Percentiles rank a stretch among this genome's conserved stretches.
Evolutionary conservation across 1,139 yeast species (phyloP).

Genomic region (Saccharomyces hybrid): DNA sequence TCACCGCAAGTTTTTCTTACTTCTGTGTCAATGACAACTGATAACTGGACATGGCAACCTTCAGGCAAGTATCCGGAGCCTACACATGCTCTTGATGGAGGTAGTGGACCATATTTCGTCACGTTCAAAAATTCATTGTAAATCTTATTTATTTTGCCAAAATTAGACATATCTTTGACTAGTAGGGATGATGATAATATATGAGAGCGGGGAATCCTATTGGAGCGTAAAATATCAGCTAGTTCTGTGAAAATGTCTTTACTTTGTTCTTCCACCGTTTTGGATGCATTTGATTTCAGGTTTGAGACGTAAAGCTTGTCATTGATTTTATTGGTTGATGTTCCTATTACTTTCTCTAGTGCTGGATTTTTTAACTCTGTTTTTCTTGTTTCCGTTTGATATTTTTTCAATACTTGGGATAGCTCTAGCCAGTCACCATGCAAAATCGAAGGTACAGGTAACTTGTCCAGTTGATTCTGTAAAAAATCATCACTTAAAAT

Average conservation of each 20-base stretch:
- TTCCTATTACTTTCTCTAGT: conserved; percentile 4
- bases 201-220: conserved; percentile 31
- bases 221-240: conserved; percentile 28
- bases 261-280: conserved; percentile 40
- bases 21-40: conserved; percentile 41
- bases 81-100: conserved; percentile 86
- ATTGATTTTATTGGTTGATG: conserved; percentile 20
- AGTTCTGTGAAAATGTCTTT: conserved; percentile 42
- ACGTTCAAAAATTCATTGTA: conserved; percentile 48
- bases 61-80: conserved; percentile 44
- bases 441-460: conserved; percentile 43
- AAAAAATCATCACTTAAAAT: conserved; percentile 21
- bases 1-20: conserved; percentile 2
- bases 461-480: conserved; percentile 24
- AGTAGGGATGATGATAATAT: conserved; percentile 50
- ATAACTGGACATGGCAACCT: conserved; percentile 42
- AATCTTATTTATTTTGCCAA: conserved; percentile 50
- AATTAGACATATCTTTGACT: conserved; percentile 56
- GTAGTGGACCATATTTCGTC: conserved; percentile 40
- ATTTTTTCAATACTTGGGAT: conserved; percentile 12
- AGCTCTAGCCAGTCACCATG: conserved; percentile 43
- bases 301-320: conserved; percentile 46
- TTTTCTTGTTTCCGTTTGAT: background rate
- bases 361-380: background rate
- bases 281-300: conserved; percentile 32